phyloP scores from a whole-genome alignment of 192 early-diverging fungal genomes.

The Coemansia sp. region DNA sequence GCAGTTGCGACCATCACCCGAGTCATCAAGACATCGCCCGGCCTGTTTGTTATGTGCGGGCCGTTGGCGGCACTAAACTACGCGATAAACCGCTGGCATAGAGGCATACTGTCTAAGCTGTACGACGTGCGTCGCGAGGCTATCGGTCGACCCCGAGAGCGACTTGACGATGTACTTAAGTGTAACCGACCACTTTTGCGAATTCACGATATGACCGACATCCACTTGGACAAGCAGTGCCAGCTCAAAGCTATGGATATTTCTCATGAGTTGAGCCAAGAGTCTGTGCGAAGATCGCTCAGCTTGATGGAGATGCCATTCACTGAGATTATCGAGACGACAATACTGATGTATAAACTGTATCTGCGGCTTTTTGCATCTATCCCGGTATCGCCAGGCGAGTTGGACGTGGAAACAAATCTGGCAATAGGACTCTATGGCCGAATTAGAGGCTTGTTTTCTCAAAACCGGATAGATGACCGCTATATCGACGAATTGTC shows the following conservation, averaged over 20 bases:
- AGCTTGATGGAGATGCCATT: not conserved
- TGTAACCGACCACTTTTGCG: conserved; percentile 12
- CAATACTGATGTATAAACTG: conserved; percentile 7
- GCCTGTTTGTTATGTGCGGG: not conserved
- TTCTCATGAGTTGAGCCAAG: not conserved
- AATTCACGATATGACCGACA: conserved; percentile 10
- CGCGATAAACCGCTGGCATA: not conserved
- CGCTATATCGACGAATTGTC: not conserved
- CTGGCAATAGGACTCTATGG: not conserved
- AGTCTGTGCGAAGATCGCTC: not conserved
- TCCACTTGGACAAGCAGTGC: not conserved
- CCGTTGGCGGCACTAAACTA: conserved; percentile 2
- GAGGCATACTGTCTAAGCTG: not conserved
- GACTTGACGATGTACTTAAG: not conserved
- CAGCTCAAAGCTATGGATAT: not conserved
- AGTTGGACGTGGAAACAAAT: conserved; percentile 8
- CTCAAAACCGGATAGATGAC: not conserved
- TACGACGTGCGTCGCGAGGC: not conserved
- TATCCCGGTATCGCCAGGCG: not conserved
- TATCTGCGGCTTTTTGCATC: not conserved
- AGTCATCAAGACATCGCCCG: conserved; percentile 10
- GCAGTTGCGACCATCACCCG: conserved; percentile 5
- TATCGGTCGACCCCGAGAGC: not conserved
- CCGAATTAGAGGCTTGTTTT: not conserved
- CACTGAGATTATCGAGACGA: not conserved